These are phyloP conservation scores for Isatis tinctoria DNA, from an alignment of 345 rosid genomes.

Conservation along the genomic window DNA sequence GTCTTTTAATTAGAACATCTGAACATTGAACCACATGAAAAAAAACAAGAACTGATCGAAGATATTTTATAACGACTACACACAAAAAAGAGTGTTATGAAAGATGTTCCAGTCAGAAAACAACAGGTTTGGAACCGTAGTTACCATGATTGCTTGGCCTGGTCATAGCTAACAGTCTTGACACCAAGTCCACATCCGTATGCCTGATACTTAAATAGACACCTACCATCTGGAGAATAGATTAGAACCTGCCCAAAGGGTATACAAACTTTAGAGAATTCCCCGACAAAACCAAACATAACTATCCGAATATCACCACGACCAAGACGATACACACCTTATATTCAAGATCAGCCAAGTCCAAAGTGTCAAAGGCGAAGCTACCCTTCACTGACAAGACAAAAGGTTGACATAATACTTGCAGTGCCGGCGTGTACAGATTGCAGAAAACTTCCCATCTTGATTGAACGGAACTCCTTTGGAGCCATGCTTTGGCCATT, in stretches of 20 bases:
- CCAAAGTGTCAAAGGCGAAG: slow-evolving; percentile 79
- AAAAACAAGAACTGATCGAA: background rate
- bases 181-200: slow-evolving; percentile 98
- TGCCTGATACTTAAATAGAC: slow-evolving; percentile 89
- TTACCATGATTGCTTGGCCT: slow-evolving; percentile 68
- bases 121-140: background rate
- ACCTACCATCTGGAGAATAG: slow-evolving; percentile 96
- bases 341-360: slow-evolving; percentile 91
- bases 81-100: background rate
- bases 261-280: slow-evolving; percentile 18
- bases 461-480: slow-evolving; percentile 74
- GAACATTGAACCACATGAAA: slow-evolving; percentile 1
- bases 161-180: slow-evolving; percentile 90
- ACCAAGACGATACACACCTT: slow-evolving; percentile 43
- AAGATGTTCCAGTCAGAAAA: too few relatives aligned
- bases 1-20: slow-evolving; percentile 96
- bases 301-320: background rate
- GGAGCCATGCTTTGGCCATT: slow-evolving; percentile 95
- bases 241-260: slow-evolving; percentile 64
- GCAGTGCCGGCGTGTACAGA: slow-evolving; percentile 91
- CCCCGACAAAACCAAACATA: too few relatives aligned
- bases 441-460: slow-evolving; percentile 87
- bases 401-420: slow-evolving; percentile 85
- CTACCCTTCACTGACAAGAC: slow-evolving; percentile 87
- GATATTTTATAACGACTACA: background rate